phyloP scores from a whole-genome alignment of 768 basidiomycete genomes.

The Hygrophoropsis aurantiaca region DNA sequence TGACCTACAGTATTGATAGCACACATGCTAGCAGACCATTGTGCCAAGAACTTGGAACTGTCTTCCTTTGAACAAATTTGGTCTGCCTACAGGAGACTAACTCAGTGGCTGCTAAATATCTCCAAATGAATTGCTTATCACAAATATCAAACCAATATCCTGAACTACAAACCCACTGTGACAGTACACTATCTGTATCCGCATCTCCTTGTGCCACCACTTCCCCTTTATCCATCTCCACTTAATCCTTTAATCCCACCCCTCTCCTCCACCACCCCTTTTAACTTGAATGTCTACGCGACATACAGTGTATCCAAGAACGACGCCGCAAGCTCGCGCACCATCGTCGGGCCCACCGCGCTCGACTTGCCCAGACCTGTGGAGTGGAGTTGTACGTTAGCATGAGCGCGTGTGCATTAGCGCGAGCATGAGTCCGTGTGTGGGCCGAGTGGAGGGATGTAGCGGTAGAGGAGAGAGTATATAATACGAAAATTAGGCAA shows the following conservation, averaged over 20 bases:
- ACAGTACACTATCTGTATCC: too few relatives aligned
- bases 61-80: not conserved
- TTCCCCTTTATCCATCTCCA: too few relatives aligned
- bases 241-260: too few relatives aligned
- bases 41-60: not conserved
- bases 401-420: not conserved
- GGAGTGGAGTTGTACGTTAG: not conserved
- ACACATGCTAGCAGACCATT: not conserved
- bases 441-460: not conserved
- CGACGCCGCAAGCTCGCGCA: constrained; percentile 71
- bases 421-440: constrained; percentile 1
- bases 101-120: too few relatives aligned
- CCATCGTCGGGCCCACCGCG: constrained; percentile 78
- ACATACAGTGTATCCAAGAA: constrained; percentile 85
- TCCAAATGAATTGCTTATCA: too few relatives aligned
- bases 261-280: too few relatives aligned
- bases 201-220: too few relatives aligned
- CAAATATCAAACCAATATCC: too few relatives aligned
- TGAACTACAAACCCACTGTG: too few relatives aligned
- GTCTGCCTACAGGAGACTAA: constrained; percentile 1
- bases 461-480: constrained; percentile 1
- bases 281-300: too few relatives aligned
- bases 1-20: not conserved
- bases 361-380: constrained; percentile 81
- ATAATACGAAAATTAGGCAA: constrained; percentile 1